Percentiles rank a stretch among this genome's conserved stretches.
Evolutionary conservation across 2,329 filamentous ascomycete genomes (phyloP).

Genomic region (Macrophomina phaseolina): DNA sequence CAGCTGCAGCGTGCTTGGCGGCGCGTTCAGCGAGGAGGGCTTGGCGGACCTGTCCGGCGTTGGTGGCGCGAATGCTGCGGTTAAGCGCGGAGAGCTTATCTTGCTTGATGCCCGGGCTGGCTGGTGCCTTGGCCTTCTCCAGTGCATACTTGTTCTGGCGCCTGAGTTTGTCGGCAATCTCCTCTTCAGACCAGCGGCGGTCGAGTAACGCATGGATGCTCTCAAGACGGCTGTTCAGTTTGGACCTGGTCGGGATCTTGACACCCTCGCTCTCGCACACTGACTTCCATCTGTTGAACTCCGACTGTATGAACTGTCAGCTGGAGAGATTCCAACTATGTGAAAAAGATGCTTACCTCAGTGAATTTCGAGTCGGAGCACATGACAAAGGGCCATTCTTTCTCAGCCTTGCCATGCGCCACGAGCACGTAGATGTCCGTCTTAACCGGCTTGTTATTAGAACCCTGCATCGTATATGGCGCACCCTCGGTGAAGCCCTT

Average conservation of each 20-base stretch:
- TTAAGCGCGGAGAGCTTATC: conserved; percentile 86
- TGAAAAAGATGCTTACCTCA: conserved; percentile 62
- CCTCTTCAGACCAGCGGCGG: conserved; percentile 80
- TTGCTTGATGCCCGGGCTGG: conserved; percentile 63
- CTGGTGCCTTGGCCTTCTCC: conserved; percentile 68
- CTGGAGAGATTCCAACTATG: too few species aligned
- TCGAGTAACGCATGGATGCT: conserved; percentile 82
- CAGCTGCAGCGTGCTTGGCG: conserved; percentile 44
- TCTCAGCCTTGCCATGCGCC: conserved; percentile 81
- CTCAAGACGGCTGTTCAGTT: conserved; percentile 72
- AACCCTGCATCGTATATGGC: conserved; percentile 79
- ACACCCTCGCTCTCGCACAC: conserved; percentile 69
- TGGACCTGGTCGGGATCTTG: conserved; percentile 73
- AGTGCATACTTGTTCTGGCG: conserved; percentile 63
- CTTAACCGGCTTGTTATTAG: conserved; percentile 76
- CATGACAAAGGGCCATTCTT: conserved; percentile 86
- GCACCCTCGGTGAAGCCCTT: conserved; percentile 82
- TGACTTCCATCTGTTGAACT: conserved; percentile 83
- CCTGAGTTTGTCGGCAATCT: conserved; percentile 79
- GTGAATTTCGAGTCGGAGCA: conserved; percentile 86
- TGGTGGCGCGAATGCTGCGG: conserved; percentile 79
- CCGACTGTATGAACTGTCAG: conserved; percentile 56
- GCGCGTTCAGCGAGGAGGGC: conserved; percentile 79
- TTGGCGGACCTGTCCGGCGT: conserved; percentile 87
- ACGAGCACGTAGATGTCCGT: conserved; percentile 86